Percentiles rank a stretch among this genome's conserved stretches.
Conservation (phyloP, 768 basidiomycete genomes). For the Suillus luteus region DNA sequence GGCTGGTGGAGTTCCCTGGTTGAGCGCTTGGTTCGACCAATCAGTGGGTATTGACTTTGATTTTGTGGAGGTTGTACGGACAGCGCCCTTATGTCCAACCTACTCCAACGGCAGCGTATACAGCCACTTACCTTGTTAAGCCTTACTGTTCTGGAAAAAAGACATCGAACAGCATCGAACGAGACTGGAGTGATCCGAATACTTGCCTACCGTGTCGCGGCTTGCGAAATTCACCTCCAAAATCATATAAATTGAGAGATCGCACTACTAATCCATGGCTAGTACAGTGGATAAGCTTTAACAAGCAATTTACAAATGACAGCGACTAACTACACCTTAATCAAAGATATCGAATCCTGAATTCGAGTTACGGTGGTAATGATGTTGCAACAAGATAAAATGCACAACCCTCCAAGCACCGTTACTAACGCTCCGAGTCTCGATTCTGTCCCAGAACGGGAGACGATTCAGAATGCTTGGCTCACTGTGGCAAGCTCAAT, state of each 20-base stretch:
- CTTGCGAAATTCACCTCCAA: not conserved
- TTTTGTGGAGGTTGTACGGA: too few relatives aligned
- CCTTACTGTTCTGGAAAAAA: not conserved
- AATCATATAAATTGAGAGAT: not conserved
- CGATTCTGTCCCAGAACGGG: not conserved
- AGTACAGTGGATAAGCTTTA: not conserved
- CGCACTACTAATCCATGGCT: too few relatives aligned
- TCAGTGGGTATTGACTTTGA: too few relatives aligned
- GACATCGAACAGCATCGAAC: not conserved
- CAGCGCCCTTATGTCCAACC: too few relatives aligned
- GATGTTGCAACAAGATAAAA: not conserved
- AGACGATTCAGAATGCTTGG: not conserved
- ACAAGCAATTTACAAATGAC: not conserved
- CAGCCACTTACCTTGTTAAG: not conserved
- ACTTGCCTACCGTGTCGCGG: not conserved
- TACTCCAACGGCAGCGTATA: not conserved
- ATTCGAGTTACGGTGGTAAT: not conserved
- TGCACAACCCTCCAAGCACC: not conserved
- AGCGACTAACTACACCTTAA: not conserved
- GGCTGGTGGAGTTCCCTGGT: too few relatives aligned
- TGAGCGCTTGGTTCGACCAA: too few relatives aligned
- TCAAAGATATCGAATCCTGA: not conserved
- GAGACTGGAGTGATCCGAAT: not conserved
- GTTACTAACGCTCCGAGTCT: not conserved
- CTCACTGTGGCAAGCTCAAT: not conserved